Conservation (phyloP, 2,329 filamentous ascomycete species). For the Neodidymelliopsis sp. region DNA sequence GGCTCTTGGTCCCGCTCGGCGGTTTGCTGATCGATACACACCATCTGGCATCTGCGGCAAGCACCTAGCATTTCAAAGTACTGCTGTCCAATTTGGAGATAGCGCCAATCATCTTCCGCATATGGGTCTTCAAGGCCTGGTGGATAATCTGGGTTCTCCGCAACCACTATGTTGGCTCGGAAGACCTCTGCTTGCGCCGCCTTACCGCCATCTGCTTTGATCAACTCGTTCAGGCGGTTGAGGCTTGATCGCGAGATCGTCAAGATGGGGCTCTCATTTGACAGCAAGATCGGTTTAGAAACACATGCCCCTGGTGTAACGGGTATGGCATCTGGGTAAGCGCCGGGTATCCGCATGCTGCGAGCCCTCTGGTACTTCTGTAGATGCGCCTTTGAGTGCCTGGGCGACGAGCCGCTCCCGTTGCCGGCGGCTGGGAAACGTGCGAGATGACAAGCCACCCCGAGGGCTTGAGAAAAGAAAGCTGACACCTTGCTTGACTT, state of each 20-base stretch:
- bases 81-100: slow-evolving; percentile 69
- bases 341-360: slow-evolving; percentile 57
- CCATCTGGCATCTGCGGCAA: slow-evolving; percentile 93
- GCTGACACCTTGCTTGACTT: slow-evolving; percentile 67
- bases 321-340: slow-evolving; percentile 60
- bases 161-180: slow-evolving; percentile 85
- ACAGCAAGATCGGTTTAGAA: slow-evolving; percentile 72
- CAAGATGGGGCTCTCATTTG: slow-evolving; percentile 94
- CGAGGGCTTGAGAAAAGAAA: slow-evolving; percentile 81
- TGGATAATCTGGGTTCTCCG: slow-evolving; percentile 52
- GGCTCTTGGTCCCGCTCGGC: slow-evolving; percentile 82
- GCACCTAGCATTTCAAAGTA: slow-evolving; percentile 77
- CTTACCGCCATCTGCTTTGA: slow-evolving; percentile 68
- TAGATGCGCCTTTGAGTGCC: slow-evolving; percentile 76
- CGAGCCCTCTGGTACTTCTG: slow-evolving; percentile 55
- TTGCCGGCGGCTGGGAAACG: slow-evolving; percentile 74
- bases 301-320: slow-evolving; percentile 58
- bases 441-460: slow-evolving; percentile 81
- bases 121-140: slow-evolving; percentile 68
- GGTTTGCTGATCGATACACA: slow-evolving; percentile 88
- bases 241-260: slow-evolving; percentile 83
- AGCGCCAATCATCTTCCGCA: slow-evolving; percentile 80
- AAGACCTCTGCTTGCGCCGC: slow-evolving; percentile 78
- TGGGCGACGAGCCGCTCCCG: slow-evolving; percentile 60
- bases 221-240: slow-evolving; percentile 76